Conservation (phyloP, 1,284 basidiomycete species). For the Polyporus tsugae region DNA sequence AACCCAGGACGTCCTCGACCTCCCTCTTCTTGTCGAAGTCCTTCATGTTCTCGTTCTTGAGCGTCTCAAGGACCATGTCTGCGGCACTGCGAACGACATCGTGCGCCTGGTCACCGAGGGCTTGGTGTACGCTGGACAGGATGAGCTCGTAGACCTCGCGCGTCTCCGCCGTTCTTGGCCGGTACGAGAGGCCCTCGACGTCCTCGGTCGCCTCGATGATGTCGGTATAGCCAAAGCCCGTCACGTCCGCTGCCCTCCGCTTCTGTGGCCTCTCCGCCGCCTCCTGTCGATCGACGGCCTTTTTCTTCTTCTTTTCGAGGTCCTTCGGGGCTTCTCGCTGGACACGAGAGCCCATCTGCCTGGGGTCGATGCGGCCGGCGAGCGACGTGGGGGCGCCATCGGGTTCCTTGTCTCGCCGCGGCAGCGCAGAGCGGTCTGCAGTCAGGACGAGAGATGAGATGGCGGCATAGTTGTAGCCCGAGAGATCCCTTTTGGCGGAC, state of each 20-base stretch:
- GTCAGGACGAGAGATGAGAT: slow-evolving; percentile 90
- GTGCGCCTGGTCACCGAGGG: slow-evolving; percentile 94
- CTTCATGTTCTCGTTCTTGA: slow-evolving; percentile 92
- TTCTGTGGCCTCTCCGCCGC: slow-evolving; percentile 63
- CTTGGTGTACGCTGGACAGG: slow-evolving; percentile 82
- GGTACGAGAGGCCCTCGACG: slow-evolving; percentile 92
- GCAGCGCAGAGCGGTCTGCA: slow-evolving; percentile 78
- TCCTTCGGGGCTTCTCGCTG: slow-evolving; percentile 88
- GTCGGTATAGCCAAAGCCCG: slow-evolving; percentile 83
- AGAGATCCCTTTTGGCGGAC: slow-evolving; percentile 75
- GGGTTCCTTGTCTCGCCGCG: slow-evolving; percentile 91
- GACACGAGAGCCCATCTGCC: slow-evolving; percentile 95
- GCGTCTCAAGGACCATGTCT: slow-evolving; percentile 88
- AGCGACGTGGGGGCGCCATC: slow-evolving; percentile 96
- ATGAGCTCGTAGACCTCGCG: slow-evolving; percentile 95
- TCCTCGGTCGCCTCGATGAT: slow-evolving; percentile 94
- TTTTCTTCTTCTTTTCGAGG: slow-evolving; percentile 95
- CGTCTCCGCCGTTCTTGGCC: slow-evolving; percentile 94
- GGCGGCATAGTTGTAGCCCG: slow-evolving; percentile 90
- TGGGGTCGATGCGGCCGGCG: slow-evolving; percentile 89
- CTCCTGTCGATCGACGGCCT: slow-evolving; percentile 67
- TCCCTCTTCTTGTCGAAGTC: slow-evolving; percentile 99
- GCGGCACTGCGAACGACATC: slow-evolving; percentile 96
- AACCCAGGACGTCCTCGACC: slow-evolving; percentile 83
- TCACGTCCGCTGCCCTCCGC: slow-evolving; percentile 57